These are phyloP conservation scores for Conidiobolus incongruus DNA, from an alignment of 371 early-diverging fungal species.

Conservation along the genomic window DNA sequence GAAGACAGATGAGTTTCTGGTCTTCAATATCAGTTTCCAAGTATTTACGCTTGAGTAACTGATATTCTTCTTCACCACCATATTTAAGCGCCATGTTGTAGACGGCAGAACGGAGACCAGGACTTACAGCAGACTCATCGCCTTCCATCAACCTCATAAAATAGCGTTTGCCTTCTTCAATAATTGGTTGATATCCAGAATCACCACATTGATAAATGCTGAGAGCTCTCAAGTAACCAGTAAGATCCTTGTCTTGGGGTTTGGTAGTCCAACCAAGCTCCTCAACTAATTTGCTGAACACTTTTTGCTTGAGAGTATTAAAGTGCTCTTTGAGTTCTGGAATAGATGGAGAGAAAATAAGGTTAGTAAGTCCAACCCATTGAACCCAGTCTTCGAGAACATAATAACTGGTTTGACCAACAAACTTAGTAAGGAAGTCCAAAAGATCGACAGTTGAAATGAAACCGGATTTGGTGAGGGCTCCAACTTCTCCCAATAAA, in stretches of 20 bases:
- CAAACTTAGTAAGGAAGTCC: conserved; percentile 31
- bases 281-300: conserved; percentile 21
- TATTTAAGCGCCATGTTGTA: conserved; percentile 45
- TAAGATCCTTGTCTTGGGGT: conserved; percentile 17
- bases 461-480: conserved; percentile 32
- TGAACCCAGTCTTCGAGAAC: conserved; percentile 25
- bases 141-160: conserved; percentile 29
- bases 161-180: conserved; percentile 27
- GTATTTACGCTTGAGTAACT: conserved; percentile 45
- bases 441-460: conserved; percentile 25
- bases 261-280: conserved; percentile 30
- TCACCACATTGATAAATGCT: conserved; percentile 17
- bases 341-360: conserved; percentile 21
- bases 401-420: conserved; percentile 35
- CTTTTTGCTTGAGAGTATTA: conserved; percentile 15
- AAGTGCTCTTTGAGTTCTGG: conserved; percentile 11
- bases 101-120: conserved; percentile 60
- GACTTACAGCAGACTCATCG: conserved; percentile 37
- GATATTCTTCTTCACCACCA: conserved; percentile 51
- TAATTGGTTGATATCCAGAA: conserved; percentile 13
- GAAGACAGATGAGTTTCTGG: conserved; percentile 57
- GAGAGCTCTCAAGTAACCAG: conserved; percentile 17
- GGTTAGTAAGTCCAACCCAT: conserved; percentile 14
- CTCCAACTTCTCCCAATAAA: conserved; percentile 29
- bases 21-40: conserved; percentile 37